Conservation (phyloP, 1,139 yeast species). For the Kodamaea arcana region DNA sequence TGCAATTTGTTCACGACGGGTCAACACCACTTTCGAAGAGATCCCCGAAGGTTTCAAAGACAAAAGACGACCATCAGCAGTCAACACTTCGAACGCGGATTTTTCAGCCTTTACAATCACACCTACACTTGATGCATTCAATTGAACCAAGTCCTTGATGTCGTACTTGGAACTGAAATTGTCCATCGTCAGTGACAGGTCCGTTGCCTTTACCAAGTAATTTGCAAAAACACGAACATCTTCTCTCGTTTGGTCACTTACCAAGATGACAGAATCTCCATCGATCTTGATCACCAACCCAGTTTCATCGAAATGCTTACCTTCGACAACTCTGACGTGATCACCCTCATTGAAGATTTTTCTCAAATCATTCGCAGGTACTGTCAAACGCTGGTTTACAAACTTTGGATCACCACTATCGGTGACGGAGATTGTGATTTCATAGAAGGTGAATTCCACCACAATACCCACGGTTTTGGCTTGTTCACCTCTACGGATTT, state of each 20-base stretch:
- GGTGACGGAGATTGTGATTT: constrained; percentile 55
- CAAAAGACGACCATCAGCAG: constrained; percentile 76
- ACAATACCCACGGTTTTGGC: constrained; percentile 85
- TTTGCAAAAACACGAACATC: constrained; percentile 92
- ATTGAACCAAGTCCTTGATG: constrained; percentile 83
- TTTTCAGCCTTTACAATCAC: constrained; percentile 88
- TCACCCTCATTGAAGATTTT: constrained; percentile 90
- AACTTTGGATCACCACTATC: constrained; percentile 50
- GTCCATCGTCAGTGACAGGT: constrained; percentile 47
- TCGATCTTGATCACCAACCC: constrained; percentile 85
- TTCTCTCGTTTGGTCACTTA: constrained; percentile 82
- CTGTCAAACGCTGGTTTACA: constrained; percentile 50
- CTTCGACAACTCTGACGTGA: constrained; percentile 89
- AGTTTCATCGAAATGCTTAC: constrained; percentile 88
- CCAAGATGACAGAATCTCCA: constrained; percentile 82
- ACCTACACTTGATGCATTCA: constrained; percentile 84
- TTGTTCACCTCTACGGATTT: constrained; percentile 89
- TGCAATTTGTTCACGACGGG: constrained; percentile 72
- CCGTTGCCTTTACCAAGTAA: constrained; percentile 75
- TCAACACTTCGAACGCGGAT: constrained; percentile 75
- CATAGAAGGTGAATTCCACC: constrained; percentile 58
- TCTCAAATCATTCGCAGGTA: constrained; percentile 77
- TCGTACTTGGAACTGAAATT: constrained; percentile 64
- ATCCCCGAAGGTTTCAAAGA: constrained; percentile 76
- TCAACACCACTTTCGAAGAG: constrained; percentile 62